A percentile compares a stretch with the other conserved stretches of the same genome.
Conservation (phyloP, 2,329 filamentous ascomycete genomes). For the Cordyceps fumosorosea region DNA sequence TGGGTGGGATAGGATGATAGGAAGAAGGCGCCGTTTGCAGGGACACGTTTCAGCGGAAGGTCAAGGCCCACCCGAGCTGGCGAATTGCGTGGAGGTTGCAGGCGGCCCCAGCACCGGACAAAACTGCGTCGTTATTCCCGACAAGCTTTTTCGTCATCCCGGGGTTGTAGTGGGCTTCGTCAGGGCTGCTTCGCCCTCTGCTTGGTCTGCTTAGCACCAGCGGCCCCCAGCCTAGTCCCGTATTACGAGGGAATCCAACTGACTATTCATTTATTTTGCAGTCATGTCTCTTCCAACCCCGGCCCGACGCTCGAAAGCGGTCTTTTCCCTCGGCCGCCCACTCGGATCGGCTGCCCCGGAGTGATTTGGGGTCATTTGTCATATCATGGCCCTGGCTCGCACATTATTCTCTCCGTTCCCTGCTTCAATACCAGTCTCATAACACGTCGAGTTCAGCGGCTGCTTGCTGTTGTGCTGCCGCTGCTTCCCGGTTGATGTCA, state of each 20-base stretch:
- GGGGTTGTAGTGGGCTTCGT: not conserved
- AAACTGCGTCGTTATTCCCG: constrained; percentile 1
- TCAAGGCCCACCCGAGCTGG: not conserved
- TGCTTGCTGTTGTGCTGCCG: not conserved
- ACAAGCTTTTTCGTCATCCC: constrained; percentile 4
- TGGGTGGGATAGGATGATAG: not conserved
- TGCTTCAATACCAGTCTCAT: no score
- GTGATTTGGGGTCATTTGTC: not conserved
- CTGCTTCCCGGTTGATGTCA: not conserved
- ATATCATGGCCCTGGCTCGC: not conserved
- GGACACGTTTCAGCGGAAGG: not conserved
- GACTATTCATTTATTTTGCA: not conserved
- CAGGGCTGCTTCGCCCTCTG: not conserved
- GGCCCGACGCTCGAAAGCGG: not conserved
- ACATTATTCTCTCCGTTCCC: not conserved
- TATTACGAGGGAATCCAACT: not conserved
- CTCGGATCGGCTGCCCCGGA: not conserved
- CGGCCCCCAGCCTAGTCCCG: not conserved
- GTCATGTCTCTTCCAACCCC: not conserved
- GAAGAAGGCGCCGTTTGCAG: not conserved
- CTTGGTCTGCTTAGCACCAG: not conserved
- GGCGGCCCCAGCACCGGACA: not conserved
- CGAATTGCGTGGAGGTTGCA: not conserved
- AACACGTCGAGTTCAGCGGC: not conserved
- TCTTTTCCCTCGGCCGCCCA: not conserved